A percentile compares a stretch with the other conserved stretches of the same genome.
These are phyloP conservation scores for Kalmanozyma brasiliensis DNA, from an alignment of 1,284 basidiomycete species.

Conservation along the genomic window DNA sequence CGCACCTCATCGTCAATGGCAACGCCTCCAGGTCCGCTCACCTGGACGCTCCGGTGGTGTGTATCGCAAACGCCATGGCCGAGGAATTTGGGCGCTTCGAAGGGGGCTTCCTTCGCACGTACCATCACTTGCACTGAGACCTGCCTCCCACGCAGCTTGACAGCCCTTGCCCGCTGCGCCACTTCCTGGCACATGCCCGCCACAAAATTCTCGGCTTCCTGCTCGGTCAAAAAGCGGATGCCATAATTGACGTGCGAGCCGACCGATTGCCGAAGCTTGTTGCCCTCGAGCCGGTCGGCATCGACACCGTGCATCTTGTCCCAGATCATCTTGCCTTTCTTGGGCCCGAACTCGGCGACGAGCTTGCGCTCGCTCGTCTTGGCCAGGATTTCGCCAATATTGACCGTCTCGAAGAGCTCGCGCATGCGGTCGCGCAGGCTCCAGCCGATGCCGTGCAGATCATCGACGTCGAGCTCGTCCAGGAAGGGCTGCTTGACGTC, in stretches of 20 bases:
- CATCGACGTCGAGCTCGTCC: slow-evolving; percentile 81
- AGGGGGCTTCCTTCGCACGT: slow-evolving; percentile 83
- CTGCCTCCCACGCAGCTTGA: slow-evolving; percentile 81
- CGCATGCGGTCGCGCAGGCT: slow-evolving; percentile 65
- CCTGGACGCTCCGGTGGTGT: slow-evolving; percentile 78
- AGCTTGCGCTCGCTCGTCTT: slow-evolving; percentile 37
- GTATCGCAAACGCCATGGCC: slow-evolving; percentile 89
- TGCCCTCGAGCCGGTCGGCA: slow-evolving; percentile 77
- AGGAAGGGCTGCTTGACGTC: slow-evolving; percentile 73
- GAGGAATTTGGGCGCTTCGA: slow-evolving; percentile 95
- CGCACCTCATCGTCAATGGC: slow-evolving; percentile 79
- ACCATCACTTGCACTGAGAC: slow-evolving; percentile 82
- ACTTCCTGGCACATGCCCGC: slow-evolving; percentile 56
- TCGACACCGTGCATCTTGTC: slow-evolving; percentile 87
- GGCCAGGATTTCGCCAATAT: slow-evolving; percentile 74
- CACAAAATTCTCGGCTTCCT: slow-evolving; percentile 76
- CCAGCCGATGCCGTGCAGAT: slow-evolving; percentile 87
- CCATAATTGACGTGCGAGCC: slow-evolving; percentile 74
- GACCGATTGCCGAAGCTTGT: slow-evolving; percentile 56
- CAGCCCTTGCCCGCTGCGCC: slow-evolving; percentile 69
- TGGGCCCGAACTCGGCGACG: slow-evolving; percentile 78
- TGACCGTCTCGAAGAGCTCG: slow-evolving; percentile 80
- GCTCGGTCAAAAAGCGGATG: slow-evolving; percentile 85
- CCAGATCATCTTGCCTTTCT: slow-evolving; percentile 84
- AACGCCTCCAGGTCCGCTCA: slow-evolving; percentile 68